Base-by-base conservation (phyloP, 2,329 filamentous ascomycete genomes). In the Penicillium hesseltinei region DNA sequence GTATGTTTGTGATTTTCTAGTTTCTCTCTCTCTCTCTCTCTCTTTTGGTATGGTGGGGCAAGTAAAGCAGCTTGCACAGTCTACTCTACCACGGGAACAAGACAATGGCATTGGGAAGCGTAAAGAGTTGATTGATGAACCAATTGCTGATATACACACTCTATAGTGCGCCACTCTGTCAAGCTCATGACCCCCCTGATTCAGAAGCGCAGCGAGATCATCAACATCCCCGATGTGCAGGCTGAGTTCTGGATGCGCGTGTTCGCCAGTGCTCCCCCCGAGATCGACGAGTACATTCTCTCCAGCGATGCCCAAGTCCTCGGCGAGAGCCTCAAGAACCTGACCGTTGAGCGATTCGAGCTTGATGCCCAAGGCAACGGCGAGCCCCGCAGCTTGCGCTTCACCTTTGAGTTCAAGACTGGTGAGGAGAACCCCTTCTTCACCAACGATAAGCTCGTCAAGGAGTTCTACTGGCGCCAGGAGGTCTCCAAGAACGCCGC, bases 161-260 rank as follows among this genome's bases (percentile, higher is more conserved):
- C 29, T 36, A 13, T 3, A 92, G 90, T 92, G 70, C 88, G 89
- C 70, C 82, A 88, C 70, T 88, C 92, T 74, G 83, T 88, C 66
- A 78, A 82, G 63, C 81, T 92, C 66, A 84, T 85, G 69, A 80
- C 81, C 60, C 82, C 88, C 44, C 83, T 96, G 60, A 96, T 91
- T 80, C 81, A 84, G 68, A 90, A 89, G 78, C 91, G 93, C 72
- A 81, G 84, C 64, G 82, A 84, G 66, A 77, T 91, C 62, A 80
- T 94, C 63, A 76, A 83, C 62, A 81, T 87, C 70, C 92, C 97
- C 71, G 65, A 70, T 15, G 66, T 77, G 17, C 61, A 73, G 57
- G 59, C 66, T 66, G 86, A 90, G 79, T 99, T 97, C 85, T 97
- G 94, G 94, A 82, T 90, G n/a, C 84, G 95, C 57, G 92, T 97